Evolutionary conservation across 1,284 basidiomycete species (phyloP), one percentile per base, ranked within the genome.

Genomic region (Ustilago nuda): DNA sequence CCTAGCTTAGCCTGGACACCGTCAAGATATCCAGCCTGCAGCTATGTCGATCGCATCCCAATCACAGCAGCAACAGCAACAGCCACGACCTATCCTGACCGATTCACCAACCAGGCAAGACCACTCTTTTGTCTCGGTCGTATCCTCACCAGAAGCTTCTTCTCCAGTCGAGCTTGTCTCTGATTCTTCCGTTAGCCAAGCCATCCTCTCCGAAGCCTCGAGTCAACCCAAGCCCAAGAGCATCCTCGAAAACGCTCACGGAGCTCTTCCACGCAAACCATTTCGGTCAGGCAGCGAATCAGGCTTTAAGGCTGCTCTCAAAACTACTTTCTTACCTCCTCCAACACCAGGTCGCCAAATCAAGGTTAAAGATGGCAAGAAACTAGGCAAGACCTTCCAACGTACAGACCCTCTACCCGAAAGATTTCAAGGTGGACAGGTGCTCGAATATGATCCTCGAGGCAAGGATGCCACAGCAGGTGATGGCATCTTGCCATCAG

Each of bases 241-340:
- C 50, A 82, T 82, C 66, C 78, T 82, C 35, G 66, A 72, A 48
- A 82, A 82, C 45, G 54, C 76, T n/a, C 65, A 80, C 66, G 76
- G 79, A 37, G 68, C 64, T 2, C 23, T 68, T 8, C 72, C 78
- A 9, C 45, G 57, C 41, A 70, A 66, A n/a, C 2, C 53, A 7
- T 62, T 63, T 4, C 59, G 67, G 9, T 57, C 73, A 19, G 64
- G 58, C 15, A 58, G 64, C 39, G 61, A 72, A 8, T 65, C 66
- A 4, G 65, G 72, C 13, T 68, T 78, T 53, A 72, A 65, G 39
- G 66, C 71, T 4, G 75, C 78, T 1, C 62, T 82, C 61, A 82
- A 82, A 56, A 61, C 73, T 8, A 76, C 79, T 50, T 83, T 83
- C 46, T 58, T 78, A 11, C 72, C 71, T n/a, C 73, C 73, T 23